Evolutionary conservation across 345 rosid species (phyloP).

Genomic region (Zanthoxylum bungeanum): DNA sequence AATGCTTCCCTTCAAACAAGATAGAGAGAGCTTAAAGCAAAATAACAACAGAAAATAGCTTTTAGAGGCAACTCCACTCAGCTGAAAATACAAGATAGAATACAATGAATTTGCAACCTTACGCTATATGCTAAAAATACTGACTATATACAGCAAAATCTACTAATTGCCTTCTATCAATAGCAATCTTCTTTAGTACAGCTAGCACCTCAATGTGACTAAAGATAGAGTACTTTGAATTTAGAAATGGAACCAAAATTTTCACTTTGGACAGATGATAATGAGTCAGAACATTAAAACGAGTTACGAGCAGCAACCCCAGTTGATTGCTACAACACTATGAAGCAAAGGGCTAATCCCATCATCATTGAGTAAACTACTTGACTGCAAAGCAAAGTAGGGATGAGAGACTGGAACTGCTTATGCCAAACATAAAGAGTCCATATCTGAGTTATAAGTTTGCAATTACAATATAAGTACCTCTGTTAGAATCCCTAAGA

Average conservation of each 20-base stretch:
- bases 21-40: conserved; percentile 9
- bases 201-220: background rate
- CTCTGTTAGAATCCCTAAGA: too few relatives aligned
- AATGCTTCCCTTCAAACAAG: conserved; percentile 68
- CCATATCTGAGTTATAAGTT: background rate
- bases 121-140: too few relatives aligned
- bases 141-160: too few relatives aligned
- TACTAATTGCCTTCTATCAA: background rate
- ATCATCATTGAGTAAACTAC: background rate
- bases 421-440: background rate
- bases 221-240: background rate
- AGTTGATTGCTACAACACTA: too few relatives aligned
- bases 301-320: background rate
- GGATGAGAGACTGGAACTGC: background rate
- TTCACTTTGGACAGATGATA: background rate
- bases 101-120: background rate
- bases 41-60: background rate
- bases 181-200: background rate
- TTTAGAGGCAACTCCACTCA: background rate
- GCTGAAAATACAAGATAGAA: background rate
- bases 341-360: too few relatives aligned
- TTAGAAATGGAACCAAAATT: background rate
- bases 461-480: background rate
- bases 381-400: background rate
- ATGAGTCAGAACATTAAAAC: background rate